Conservation (phyloP, 2,329 filamentous ascomycete species). For the Periglandula ipomoeae region DNA sequence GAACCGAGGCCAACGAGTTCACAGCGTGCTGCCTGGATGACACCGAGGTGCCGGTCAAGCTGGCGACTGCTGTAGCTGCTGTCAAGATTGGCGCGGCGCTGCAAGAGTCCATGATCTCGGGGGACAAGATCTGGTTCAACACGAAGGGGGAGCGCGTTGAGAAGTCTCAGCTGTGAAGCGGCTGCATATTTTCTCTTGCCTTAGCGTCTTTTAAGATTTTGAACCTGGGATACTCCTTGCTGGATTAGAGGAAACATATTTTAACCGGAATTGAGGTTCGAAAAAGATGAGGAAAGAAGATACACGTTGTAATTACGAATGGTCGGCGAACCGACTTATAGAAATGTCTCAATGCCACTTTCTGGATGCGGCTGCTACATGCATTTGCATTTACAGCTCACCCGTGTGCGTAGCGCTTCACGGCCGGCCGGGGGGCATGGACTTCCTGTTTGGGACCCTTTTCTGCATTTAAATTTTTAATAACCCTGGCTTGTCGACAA, state of each 20-base stretch:
- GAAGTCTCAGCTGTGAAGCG: slow-evolving; percentile 5
- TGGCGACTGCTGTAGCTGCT: slow-evolving; percentile 47
- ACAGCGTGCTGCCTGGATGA: slow-evolving; percentile 48
- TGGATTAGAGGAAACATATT: neutral
- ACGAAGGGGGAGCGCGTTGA: slow-evolving; percentile 13
- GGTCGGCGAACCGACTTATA: neutral
- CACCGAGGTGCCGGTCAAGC: slow-evolving; percentile 43
- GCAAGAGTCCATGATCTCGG: slow-evolving; percentile 46
- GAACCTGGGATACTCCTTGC: neutral
- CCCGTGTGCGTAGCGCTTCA: no score
- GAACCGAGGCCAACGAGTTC: slow-evolving; percentile 56
- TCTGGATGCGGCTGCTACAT: no score
- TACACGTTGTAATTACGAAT: no score
- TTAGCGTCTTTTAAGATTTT: neutral
- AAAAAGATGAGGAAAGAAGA: no score
- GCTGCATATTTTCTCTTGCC: neutral
- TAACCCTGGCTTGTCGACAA: no score
- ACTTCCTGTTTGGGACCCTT: no score
- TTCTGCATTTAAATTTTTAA: no score
- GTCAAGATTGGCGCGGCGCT: slow-evolving; percentile 52
- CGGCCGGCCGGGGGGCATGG: no score
- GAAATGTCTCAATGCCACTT: neutral
- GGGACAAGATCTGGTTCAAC: slow-evolving; percentile 50
- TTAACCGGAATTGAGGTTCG: neutral
- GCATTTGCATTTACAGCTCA: no score